Evolutionary conservation across 1,139 yeast species (phyloP).

Genomic region (Nakaseomyces uthaithaninus): DNA sequence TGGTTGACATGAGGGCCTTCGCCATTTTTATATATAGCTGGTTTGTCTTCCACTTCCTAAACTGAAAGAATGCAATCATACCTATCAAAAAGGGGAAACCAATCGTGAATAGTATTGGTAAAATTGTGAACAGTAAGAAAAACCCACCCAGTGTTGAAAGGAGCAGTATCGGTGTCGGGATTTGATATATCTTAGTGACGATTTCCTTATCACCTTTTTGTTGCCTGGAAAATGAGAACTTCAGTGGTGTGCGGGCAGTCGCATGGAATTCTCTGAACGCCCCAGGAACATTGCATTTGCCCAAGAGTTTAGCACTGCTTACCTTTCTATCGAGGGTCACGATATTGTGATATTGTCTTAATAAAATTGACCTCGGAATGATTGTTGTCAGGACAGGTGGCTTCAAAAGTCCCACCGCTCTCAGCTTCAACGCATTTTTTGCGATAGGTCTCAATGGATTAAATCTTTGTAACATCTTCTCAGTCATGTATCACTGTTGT

Average conservation of each 20-base stretch:
- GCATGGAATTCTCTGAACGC: conserved; percentile 8
- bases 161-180: conserved; percentile 6
- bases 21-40: conserved; percentile 6
- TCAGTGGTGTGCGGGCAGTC: background rate
- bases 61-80: conserved; percentile 6
- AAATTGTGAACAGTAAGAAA: conserved; percentile 1
- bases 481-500: too few species aligned
- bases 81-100: conserved; percentile 7
- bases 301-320: background rate
- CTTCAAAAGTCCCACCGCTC: conserved; percentile 8
- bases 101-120: conserved; percentile 6
- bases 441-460: background rate
- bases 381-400: conserved; percentile 11
- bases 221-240: conserved; percentile 3
- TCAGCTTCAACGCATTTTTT: conserved; percentile 3
- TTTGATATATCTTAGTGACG: conserved; percentile 4
- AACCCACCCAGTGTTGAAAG: conserved; percentile 6
- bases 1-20: background rate
- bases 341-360: background rate
- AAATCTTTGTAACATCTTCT: background rate
- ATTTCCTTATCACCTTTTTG: background rate
- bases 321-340: too few species aligned
- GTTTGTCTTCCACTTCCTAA: conserved; percentile 8
- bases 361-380: background rate
- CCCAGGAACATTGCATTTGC: too few species aligned